Evolutionary conservation across 768 basidiomycete genomes (phyloP).

Genomic region (Antrodiella citrinella): DNA sequence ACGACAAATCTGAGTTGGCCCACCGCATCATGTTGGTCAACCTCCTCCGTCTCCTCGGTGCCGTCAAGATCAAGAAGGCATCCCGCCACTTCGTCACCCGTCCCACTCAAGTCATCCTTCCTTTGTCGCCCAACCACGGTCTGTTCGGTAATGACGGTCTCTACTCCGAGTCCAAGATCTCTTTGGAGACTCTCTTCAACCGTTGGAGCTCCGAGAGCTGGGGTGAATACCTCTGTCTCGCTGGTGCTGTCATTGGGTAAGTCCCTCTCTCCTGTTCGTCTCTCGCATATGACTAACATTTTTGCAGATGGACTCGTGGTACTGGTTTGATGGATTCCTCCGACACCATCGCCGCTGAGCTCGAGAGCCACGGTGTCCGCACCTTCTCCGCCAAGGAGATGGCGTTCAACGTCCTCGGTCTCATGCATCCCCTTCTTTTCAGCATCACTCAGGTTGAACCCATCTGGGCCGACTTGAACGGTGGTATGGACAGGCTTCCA

Average conservation of each 20-base stretch:
- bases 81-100: slow-evolving; percentile 94
- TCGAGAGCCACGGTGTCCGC: slow-evolving; percentile 88
- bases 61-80: slow-evolving; percentile 97
- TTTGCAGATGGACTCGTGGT: slow-evolving; percentile 86
- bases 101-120: slow-evolving; percentile 96
- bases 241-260: slow-evolving; percentile 96
- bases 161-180: slow-evolving; percentile 98
- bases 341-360: slow-evolving; percentile 88
- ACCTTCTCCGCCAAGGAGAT: slow-evolving; percentile 99
- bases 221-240: slow-evolving; percentile 97
- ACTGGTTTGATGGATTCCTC: slow-evolving; percentile 96
- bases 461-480: slow-evolving; percentile 98
- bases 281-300: slow-evolving; percentile 6
- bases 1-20: slow-evolving; percentile 95
- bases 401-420: slow-evolving; percentile 99
- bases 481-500: slow-evolving; percentile 95
- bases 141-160: slow-evolving; percentile 96
- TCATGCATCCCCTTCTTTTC: slow-evolving; percentile 99
- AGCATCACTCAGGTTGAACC: slow-evolving; percentile 99
- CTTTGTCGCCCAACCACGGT: slow-evolving; percentile 96
- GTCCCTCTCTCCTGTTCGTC: slow-evolving; percentile 19
- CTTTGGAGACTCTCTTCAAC: slow-evolving; percentile 95
- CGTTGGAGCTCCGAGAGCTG: slow-evolving; percentile 97
- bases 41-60: slow-evolving; percentile 90
- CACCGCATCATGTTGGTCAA: slow-evolving; percentile 99